A percentile compares a stretch with the other conserved stretches of the same genome.
Evolutionary conservation across 2,329 filamentous ascomycete species (phyloP).

Genomic region (Curvularia eragrostidis): DNA sequence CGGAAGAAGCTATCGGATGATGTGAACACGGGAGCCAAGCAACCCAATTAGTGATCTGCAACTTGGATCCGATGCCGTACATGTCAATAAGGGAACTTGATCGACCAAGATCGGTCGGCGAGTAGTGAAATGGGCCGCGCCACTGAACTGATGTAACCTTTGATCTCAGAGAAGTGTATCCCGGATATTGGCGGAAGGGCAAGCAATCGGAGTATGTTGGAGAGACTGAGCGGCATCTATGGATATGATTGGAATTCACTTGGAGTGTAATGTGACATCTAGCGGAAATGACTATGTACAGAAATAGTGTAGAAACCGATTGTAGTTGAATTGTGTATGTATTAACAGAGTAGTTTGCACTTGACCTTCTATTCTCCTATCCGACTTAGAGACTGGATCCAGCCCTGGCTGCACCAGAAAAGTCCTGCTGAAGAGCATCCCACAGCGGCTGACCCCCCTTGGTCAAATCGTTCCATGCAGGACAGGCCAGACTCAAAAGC

Average conservation of each 20-base stretch:
- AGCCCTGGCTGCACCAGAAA: conserved; percentile 19
- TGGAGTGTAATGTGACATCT: not conserved
- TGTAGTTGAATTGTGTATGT: not conserved
- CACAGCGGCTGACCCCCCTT: conserved; percentile 26
- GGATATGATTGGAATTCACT: not conserved
- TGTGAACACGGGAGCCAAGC: not conserved
- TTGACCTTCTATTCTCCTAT: not conserved
- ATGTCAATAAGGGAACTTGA: not conserved
- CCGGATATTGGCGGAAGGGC: not conserved
- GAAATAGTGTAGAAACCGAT: not conserved
- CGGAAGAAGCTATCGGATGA: not conserved
- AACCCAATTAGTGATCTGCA: not conserved
- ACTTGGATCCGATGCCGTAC: not conserved
- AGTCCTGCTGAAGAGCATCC: conserved; percentile 22
- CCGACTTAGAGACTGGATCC: conserved; percentile 12
- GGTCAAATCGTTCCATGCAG: conserved; percentile 32
- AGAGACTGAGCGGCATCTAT: not conserved
- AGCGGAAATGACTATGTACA: too few relatives aligned
- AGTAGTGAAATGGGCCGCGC: not conserved
- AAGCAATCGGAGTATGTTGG: not conserved
- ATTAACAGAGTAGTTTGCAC: not conserved
- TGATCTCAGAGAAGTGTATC: not conserved
- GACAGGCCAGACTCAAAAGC: conserved; percentile 32
- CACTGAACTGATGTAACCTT: not conserved
- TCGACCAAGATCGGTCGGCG: not conserved